Base-by-base conservation (phyloP, 1,139 yeast genomes). In the Arxiozyma slooffiae region DNA sequence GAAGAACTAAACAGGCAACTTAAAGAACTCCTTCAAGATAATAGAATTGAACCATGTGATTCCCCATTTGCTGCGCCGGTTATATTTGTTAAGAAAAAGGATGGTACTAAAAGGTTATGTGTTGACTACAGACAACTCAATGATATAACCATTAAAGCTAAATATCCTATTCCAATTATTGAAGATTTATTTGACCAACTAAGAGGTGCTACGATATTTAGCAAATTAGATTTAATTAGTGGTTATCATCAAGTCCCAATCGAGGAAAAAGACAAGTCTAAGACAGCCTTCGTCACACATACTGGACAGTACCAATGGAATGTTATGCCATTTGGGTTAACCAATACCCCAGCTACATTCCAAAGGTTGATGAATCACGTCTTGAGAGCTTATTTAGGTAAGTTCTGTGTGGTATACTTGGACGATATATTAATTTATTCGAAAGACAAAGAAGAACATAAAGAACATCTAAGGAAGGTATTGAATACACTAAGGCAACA, bases 51-150 rank as follows among this genome's bases (percentile, higher is more conserved):
- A 5, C 44, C 44, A 11, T 22, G 44, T 7, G 36, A 41, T 21
- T 45, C 47, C 9, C 47, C 42, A 16, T 45, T 45, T 37, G 42
- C 42, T 11, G 47, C 41, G n/a, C 30, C 36, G 4, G 41, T 22
- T 4, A 21, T 38, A 16, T 43, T 37, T 16, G 42, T 45, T 21
- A 45, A 47, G 34, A 57, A 60, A 45, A 52, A 53, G 23, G 59
- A 60, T 42, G 55, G 53, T 1, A 26, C 52, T 8, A 30, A 51
- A 16, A 36, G 62, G 4, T 23, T 60, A 44, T 53, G 61, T 40
- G 50, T 60, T 8, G 64, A 62, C 44, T 61, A 54, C 30, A 50
- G 63, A 24, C 48, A 49, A 1, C 45, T 60, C 30, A 60, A 60
- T 41, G 41, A 48, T 9, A 46, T 37, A 8, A 60, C 63, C 1